These are phyloP conservation scores for Debaryomyces subglobosus DNA, from an alignment of 1,139 yeast species.

Conservation along the genomic window DNA sequence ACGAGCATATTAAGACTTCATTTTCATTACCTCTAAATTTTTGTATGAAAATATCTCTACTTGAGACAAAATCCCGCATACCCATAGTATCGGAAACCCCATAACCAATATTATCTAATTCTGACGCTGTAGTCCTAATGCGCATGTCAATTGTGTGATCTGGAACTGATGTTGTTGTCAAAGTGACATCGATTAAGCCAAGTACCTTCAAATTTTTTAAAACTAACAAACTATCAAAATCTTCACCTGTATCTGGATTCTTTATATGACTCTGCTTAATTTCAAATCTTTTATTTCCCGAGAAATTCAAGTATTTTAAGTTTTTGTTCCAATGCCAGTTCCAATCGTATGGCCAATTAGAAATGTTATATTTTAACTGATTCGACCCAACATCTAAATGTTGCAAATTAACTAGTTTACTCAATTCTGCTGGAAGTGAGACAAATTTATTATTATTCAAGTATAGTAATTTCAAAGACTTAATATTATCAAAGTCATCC, in stretches of 20 bases:
- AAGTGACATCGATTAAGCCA: constrained; percentile 93
- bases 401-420: constrained; percentile 63
- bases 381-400: constrained; percentile 92
- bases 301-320: constrained; percentile 79
- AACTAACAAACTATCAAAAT: constrained; percentile 76
- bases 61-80: constrained; percentile 62
- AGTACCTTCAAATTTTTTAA: constrained; percentile 71
- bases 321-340: constrained; percentile 90
- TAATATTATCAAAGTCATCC: constrained; percentile 74
- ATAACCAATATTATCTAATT: constrained; percentile 73
- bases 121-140: constrained; percentile 91
- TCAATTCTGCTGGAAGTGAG: constrained; percentile 86
- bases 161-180: constrained; percentile 82
- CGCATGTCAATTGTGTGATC: constrained; percentile 85
- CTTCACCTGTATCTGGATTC: constrained; percentile 51
- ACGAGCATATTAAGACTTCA: constrained; percentile 74
- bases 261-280: constrained; percentile 64
- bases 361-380: constrained; percentile 85
- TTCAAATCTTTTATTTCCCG: constrained; percentile 91
- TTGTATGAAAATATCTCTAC: constrained; percentile 85
- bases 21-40: constrained; percentile 82
- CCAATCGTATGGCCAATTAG: constrained; percentile 97
- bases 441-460: constrained; percentile 85
- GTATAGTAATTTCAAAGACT: constrained; percentile 61
- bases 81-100: constrained; percentile 94